Base-by-base conservation (phyloP, 2,329 filamentous ascomycete species). In the Macrophomina tecta region DNA sequence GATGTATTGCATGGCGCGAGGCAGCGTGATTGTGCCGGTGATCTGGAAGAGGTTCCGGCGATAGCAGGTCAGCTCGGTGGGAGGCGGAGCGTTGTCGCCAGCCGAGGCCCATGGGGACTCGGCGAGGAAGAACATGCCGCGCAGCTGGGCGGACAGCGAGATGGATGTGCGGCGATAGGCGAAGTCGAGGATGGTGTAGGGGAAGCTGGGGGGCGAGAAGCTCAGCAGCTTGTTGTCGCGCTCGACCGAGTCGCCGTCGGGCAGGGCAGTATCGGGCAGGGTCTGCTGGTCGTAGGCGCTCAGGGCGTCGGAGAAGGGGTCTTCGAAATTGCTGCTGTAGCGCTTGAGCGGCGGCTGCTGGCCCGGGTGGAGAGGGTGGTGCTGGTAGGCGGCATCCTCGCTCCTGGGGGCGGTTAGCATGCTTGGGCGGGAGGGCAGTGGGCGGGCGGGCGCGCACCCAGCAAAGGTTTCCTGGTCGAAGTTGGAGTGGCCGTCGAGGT, bases 41-140 rank as follows among this genome's bases (percentile, higher is more conserved):
- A 97, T 96, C 78, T 97, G 94, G 79, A 98, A 98, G 58, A 98
- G 84, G 76, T 98, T 98, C 56, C 94, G 89, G 70, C 94, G 91
- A 80, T 98, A 98, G 84, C 94, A 98, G 3, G 94, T 98, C 77
- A 98, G 80, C 80, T 98, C 94, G 63, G 88, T 92, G 75, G 91
- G 67, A 60, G 89, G 81, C 55, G 85, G 82, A 48, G 80, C 82
- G 9, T 83, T 80, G 82, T 80, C 87, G 79, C 78, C 88, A 77
- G 82, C 81, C 4, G 84, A 81, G 69, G 84, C 88, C 73, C 90
- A 86, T 1, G 90, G 89, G 81, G 91, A 91, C 76, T 94, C 91
- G 36, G 91, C 93, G 38, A 94, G 83, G 77, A 94, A 94, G 82
- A 94, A 94, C 91, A 94, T 94, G 81, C 91, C 91, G 75, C 94